phyloP scores from a whole-genome alignment of 1,139 yeast species.

The Hemisphaericaspora xylofermentans region DNA sequence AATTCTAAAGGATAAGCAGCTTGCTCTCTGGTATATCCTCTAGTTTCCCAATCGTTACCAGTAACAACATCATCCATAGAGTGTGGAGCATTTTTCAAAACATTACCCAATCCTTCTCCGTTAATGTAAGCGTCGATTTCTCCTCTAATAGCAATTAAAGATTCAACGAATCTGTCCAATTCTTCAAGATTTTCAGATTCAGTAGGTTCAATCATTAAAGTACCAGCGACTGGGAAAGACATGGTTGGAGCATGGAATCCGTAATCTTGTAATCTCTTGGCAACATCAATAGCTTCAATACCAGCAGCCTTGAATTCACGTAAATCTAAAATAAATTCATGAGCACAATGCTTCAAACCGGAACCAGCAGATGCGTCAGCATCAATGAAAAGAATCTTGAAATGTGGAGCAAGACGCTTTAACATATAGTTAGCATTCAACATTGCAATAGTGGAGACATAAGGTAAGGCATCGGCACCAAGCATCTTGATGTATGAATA shows the following conservation, averaged over 20 bases:
- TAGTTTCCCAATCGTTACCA: constrained; percentile 65
- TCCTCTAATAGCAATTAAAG: constrained; percentile 76
- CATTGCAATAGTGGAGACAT: constrained; percentile 84
- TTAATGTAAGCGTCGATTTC: constrained; percentile 79
- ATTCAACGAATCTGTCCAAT: constrained; percentile 84
- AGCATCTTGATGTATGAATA: constrained; percentile 93
- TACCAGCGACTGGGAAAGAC: constrained; percentile 98
- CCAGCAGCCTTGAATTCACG: constrained; percentile 82
- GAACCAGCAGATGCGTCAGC: constrained; percentile 33
- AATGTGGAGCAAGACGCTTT: constrained; percentile 66
- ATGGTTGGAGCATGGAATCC: constrained; percentile 99
- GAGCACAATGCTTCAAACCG: constrained; percentile 82
- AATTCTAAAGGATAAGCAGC: constrained; percentile 89
- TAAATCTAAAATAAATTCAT: constrained; percentile 90
- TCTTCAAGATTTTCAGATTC: constrained; percentile 89
- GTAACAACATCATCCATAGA: constrained; percentile 73
- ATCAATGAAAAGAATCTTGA: constrained; percentile 73
- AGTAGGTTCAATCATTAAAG: constrained; percentile 97
- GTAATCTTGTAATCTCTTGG: constrained; percentile 94
- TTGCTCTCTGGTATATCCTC: constrained; percentile 89
- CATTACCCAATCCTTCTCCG: constrained; percentile 66
- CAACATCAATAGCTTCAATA: constrained; percentile 92
- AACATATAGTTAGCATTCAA: constrained; percentile 96
- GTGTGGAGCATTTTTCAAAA: constrained; percentile 91
- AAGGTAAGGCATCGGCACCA: constrained; percentile 83